Base-by-base conservation (phyloP, 495 filamentous ascomycete genomes). In the Xylaria venustula region DNA sequence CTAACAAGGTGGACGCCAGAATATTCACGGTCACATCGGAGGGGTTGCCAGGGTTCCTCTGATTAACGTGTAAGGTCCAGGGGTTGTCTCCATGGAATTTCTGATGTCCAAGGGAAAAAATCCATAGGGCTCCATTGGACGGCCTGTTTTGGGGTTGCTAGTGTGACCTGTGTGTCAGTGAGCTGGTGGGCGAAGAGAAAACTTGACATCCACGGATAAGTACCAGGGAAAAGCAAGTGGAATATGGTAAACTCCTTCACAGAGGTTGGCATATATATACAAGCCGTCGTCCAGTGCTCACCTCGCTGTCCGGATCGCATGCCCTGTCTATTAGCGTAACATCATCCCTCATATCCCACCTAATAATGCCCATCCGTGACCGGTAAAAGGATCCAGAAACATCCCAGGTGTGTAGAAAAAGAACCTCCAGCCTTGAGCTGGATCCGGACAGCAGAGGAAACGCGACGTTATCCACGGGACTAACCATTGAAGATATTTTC, bases 261-360 rank as follows among this genome's bases (percentile, higher is more conserved):
- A 71, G 68, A 70, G 68, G 68, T 70, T 70, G 66, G 75, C 68
- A 73, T 66, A 73, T 70, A 76, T 75, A 78, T 76, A 75, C 73
- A 80, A 76, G 75, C 64, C 58, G 65, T 69, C 70, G 62, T 54
- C 50, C 68, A 73, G 64, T 66, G 75, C 76, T 81, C 74, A 81
- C 76, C 76, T 76, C 72, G 77, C 77, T 79, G 77, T 75, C 77
- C 74, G 70, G 75, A 71, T 70, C 68, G 54, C 60, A 60, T 68
- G 71, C 69, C 69, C 67, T 71, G 66, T 73, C 69, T 73, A 61
- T 70, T 70, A 71, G 60, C 67, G 61, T 53, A 59, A 42, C 66
- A 62, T 61, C 62, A 56, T 64, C 63, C 67, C 70, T 28, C 58
- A 55, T 58, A 60, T 65, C 60, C 68, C 69, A 67, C 67, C 61